Percentiles rank a stretch among this genome's conserved stretches.
Evolutionary conservation across 2,329 filamentous ascomycete species (phyloP).

Genomic region (Hypoxylon sp.): DNA sequence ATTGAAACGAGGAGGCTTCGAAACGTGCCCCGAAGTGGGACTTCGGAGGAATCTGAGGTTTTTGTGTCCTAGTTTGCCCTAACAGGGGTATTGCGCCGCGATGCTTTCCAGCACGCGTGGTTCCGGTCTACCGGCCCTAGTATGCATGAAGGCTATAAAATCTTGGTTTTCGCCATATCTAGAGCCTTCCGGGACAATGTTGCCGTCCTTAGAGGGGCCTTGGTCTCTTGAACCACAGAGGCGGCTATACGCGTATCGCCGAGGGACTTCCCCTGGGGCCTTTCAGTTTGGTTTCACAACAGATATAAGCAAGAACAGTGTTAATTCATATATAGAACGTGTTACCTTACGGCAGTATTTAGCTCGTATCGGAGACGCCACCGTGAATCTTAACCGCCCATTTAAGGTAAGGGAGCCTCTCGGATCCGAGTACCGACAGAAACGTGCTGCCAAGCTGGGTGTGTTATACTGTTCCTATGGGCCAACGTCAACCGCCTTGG

Average conservation of each 20-base stretch:
- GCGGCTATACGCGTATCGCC: conserved; percentile 2
- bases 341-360: conserved; percentile 1
- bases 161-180: conserved; percentile 14
- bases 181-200: conserved; percentile 6
- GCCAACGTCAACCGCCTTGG: conserved; percentile 2
- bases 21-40: conserved; percentile 36
- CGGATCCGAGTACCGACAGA: conserved; percentile 18
- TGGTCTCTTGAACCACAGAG: neutral
- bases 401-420: conserved; percentile 12
- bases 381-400: conserved; percentile 13
- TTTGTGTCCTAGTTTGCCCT: conserved; percentile 4
- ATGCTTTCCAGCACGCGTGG: conserved; percentile 3
- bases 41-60: conserved; percentile 18
- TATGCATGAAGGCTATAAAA: conserved; percentile 1
- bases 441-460: neutral
- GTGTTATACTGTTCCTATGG: neutral
- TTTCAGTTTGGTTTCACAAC: neutral
- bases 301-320: no score
- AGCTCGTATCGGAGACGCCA: conserved; percentile 16
- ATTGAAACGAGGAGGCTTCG: conserved; percentile 26
- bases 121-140: neutral
- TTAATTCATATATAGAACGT: neutral
- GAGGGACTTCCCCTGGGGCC: neutral
- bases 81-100: neutral
- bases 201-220: neutral